Evolutionary conservation across 768 basidiomycete genomes (phyloP).

Genomic region (Lenzites betulinus): DNA sequence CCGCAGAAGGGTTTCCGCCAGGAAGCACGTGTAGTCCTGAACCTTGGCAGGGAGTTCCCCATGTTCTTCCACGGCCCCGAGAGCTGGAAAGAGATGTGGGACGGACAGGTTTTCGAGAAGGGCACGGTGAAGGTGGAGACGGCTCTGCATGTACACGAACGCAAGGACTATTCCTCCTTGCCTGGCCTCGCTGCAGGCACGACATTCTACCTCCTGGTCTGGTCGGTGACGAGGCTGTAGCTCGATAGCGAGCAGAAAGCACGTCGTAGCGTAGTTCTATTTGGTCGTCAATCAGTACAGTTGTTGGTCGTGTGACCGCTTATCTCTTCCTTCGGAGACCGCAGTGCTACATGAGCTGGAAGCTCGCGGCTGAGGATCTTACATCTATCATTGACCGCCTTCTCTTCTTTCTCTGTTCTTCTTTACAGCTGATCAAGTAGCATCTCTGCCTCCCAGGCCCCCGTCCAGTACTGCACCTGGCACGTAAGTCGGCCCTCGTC

Average conservation of each 20-base stretch:
- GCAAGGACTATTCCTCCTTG: not conserved
- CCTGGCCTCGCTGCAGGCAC: not conserved
- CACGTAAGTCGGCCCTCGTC: constrained; percentile 63
- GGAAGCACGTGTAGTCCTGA: not conserved
- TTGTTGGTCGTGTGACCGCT: too few species aligned
- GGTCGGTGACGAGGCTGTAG: constrained; percentile 18
- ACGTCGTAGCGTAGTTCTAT: not conserved
- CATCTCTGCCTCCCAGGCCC: constrained; percentile 97
- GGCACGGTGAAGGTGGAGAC: constrained; percentile 34
- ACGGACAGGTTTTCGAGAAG: constrained; percentile 37
- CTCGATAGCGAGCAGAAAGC: not conserved
- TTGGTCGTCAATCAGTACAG: too few species aligned
- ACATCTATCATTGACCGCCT: not conserved
- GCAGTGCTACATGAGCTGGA: too few species aligned
- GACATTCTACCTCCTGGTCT: constrained; percentile 3
- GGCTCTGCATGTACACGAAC: constrained; percentile 4
- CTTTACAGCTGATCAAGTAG: constrained; percentile 45
- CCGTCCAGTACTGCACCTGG: constrained; percentile 82
- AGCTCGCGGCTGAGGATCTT: too few species aligned
- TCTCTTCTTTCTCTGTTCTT: not conserved
- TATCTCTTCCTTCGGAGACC: too few species aligned
- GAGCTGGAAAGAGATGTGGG: constrained; percentile 41
- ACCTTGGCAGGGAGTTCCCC: not conserved
- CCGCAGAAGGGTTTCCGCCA: constrained; percentile 33
- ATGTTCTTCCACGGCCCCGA: constrained; percentile 39